Evolutionary conservation across 768 basidiomycete genomes (phyloP), one percentile per base, ranked within the genome.

Genomic region (Trametes punicea): DNA sequence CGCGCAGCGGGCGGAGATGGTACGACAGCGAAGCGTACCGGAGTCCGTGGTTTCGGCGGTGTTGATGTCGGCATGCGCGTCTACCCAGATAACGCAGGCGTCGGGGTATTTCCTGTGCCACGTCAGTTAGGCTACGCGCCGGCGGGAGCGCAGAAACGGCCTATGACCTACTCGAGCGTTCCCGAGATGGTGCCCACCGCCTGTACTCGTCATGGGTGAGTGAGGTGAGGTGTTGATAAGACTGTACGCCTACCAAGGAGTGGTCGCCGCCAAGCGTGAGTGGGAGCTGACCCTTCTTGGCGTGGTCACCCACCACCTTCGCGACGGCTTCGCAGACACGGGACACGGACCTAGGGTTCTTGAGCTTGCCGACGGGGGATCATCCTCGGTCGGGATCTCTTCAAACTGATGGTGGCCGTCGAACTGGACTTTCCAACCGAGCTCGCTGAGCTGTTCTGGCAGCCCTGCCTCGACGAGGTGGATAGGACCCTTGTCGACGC

Each of bases 41-140:
- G 88, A 84, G 39, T 75, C 85, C 18, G 94, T 94, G 15, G 90
- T 83, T 53, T 87, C 83, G 10, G 80, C 74, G 6, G 95, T 97
- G 72, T 99, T 98, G 75, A 99, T 93, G 69, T 98, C 97, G 18
- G 93, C 88, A 65, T 98, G 97, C 2, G 97, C 97, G 68, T 99
- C 97, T 56, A 98, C 77, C 97, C 97, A 98, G 58, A 99, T 75
- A 31, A 99, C 86, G 68, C 91, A 90, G 21, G 90, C 85, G 26
- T 92, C 82, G 11, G 89, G 86, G 66, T 90, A 79, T 42, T 77
- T 75, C 55, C 90, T 92, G 46, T 5, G 42, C 23, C 26, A 23
- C 26, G 42, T 36, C 20, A 38, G 46, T 48, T 30, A 60, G 40
- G 44, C 26, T 16, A 11, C 9, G 15, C 15, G 11, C 18, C 20